Evolutionary conservation across 345 rosid species (phyloP).

Genomic region (Hypericum androsaemum): DNA sequence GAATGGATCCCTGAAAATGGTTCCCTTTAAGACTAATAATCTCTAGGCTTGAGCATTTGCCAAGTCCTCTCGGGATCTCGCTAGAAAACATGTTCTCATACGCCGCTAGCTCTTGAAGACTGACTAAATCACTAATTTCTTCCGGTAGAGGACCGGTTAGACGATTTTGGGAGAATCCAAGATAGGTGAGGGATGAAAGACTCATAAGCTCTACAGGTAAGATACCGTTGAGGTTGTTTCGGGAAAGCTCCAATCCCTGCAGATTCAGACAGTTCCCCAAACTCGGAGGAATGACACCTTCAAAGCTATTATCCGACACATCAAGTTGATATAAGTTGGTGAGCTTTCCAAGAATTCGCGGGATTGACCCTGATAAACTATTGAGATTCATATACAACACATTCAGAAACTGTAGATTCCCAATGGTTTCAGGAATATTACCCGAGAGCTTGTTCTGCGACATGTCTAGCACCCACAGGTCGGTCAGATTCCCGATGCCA

Average conservation of each 20-base stretch:
- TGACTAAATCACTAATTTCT: neutral
- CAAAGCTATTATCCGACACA: neutral
- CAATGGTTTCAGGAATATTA: constrained; percentile 6
- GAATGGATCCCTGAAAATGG: neutral
- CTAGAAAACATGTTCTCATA: neutral
- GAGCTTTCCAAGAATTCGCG: constrained; percentile 13
- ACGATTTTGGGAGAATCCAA: neutral
- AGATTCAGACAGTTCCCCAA: constrained; percentile 9
- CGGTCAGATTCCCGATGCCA: constrained; percentile 4
- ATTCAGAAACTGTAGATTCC: constrained; percentile 5
- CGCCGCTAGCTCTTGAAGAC: neutral
- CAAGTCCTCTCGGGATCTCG: neutral
- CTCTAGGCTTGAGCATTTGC: neutral
- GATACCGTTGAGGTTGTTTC: neutral
- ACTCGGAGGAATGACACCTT: constrained; percentile 15
- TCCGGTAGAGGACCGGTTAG: neutral
- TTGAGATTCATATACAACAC: neutral
- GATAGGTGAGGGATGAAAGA: neutral
- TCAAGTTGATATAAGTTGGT: neutral
- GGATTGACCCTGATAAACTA: constrained; percentile 6
- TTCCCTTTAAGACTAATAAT: neutral
- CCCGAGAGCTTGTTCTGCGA: constrained; percentile 3
- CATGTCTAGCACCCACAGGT: neutral
- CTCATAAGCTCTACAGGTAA: neutral
- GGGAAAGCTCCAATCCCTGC: neutral